A percentile compares a stretch with the other conserved stretches of the same genome.
phyloP scores from a whole-genome alignment of 1,139 yeast species.

The Protomyces arabidopsidicola region DNA sequence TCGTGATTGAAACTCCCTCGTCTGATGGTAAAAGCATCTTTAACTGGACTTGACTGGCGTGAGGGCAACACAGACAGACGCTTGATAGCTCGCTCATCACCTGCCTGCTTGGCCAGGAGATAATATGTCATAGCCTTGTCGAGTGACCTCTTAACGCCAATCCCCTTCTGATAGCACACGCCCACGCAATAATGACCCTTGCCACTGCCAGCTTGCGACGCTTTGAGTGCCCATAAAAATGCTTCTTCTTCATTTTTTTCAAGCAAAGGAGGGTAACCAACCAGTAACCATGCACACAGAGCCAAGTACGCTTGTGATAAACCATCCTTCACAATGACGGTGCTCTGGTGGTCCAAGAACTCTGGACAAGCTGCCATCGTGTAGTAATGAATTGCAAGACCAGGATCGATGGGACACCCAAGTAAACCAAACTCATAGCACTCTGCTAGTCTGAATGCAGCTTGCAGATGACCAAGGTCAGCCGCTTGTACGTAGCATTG shows the following conservation, averaged over 20 bases:
- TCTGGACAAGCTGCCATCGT: constrained; percentile 69
- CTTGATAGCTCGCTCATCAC: constrained; percentile 44
- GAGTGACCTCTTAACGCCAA: constrained; percentile 66
- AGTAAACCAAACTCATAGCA: constrained; percentile 74
- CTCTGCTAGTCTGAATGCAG: constrained; percentile 74
- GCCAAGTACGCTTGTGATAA: constrained; percentile 88
- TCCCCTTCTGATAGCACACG: constrained; percentile 78
- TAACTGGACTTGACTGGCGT: background rate
- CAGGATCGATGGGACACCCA: constrained; percentile 73
- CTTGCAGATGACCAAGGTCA: constrained; percentile 74
- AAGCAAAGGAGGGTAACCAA: constrained; percentile 79
- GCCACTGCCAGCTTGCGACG: constrained; percentile 67
- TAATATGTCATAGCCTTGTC: constrained; percentile 70
- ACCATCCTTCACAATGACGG: constrained; percentile 47
- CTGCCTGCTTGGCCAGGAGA: constrained; percentile 60
- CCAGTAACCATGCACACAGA: constrained; percentile 93
- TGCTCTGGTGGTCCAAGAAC: background rate
- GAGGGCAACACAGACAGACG: background rate
- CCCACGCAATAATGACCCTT: constrained; percentile 88
- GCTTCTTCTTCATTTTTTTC: constrained; percentile 80
- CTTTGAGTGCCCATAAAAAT: constrained; percentile 87
- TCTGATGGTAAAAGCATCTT: background rate
- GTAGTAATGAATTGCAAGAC: constrained; percentile 84
- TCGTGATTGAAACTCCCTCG: background rate
- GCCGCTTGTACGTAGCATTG: constrained; percentile 87